Conservation (phyloP, 73 alveolate species). For the Paramecium sonneborni region DNA sequence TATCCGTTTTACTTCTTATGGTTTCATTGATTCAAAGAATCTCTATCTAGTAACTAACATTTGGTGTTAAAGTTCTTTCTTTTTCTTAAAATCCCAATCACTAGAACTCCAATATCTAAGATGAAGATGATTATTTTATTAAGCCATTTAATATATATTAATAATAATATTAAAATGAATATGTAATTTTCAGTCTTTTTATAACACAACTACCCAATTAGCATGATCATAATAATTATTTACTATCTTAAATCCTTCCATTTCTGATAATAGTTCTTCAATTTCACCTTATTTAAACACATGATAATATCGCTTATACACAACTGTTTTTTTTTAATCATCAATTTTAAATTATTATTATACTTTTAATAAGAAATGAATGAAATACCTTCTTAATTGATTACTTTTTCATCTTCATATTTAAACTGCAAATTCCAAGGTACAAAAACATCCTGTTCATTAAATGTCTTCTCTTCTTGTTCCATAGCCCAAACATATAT, state of each 20-base stretch:
- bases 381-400: conserved; percentile 67
- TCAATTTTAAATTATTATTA: conserved; percentile 61
- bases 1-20: neutral
- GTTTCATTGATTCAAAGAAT: conserved; percentile 41
- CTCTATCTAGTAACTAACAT: conserved; percentile 25
- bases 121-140: neutral
- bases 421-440: conserved; percentile 97
- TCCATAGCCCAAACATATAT: conserved; percentile 99
- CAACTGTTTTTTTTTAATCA: conserved; percentile 88
- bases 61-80: conserved; percentile 1
- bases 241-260: conserved; percentile 69
- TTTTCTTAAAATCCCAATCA: conserved; percentile 48
- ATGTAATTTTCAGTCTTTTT: conserved; percentile 72
- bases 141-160: neutral
- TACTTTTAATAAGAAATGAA: conserved; percentile 55
- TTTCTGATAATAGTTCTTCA: conserved; percentile 85
- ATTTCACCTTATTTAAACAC: conserved; percentile 97
- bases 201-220: conserved; percentile 94
- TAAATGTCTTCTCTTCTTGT: conserved; percentile 91
- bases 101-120: conserved; percentile 38
- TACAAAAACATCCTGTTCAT: conserved; percentile 95
- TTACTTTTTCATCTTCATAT: conserved; percentile 84
- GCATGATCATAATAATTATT: conserved; percentile 97
- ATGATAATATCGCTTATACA: conserved; percentile 97
- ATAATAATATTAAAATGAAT: conserved; percentile 22